Evolutionary conservation across 192 early-diverging fungal genomes (phyloP).

Genomic region (Cladochytrium replicatum): DNA sequence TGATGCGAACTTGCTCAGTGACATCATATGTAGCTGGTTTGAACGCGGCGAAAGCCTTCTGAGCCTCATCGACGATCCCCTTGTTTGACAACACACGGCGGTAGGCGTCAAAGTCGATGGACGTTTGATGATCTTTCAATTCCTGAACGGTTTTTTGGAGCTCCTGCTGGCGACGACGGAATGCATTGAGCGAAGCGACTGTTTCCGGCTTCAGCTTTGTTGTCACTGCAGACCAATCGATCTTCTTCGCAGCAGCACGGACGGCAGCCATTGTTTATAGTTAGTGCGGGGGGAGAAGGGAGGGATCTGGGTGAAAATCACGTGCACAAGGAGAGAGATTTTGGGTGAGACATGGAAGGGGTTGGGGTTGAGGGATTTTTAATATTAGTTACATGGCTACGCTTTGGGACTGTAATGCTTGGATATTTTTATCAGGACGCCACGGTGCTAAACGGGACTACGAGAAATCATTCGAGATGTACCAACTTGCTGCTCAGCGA

Average conservation of each 20-base stretch:
- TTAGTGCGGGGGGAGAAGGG: too few species aligned
- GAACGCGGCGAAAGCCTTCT: conserved; percentile 73
- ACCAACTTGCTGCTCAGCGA: too few species aligned
- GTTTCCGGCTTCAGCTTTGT: conserved; percentile 83
- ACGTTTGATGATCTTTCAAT: conserved; percentile 69
- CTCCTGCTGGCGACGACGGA: conserved; percentile 93
- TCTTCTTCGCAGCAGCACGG: conserved; percentile 57
- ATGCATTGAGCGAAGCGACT: conserved; percentile 67
- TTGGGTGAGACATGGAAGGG: too few species aligned
- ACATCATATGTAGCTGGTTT: conserved; percentile 77
- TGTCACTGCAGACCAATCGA: conserved; percentile 85
- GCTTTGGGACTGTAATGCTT: too few species aligned
- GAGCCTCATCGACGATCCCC: conserved; percentile 77
- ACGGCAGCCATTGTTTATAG: too few species aligned
- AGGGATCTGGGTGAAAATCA: too few species aligned
- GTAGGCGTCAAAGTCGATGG: conserved; percentile 85
- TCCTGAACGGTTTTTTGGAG: conserved; percentile 70
- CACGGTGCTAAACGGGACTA: too few species aligned
- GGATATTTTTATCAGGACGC: too few species aligned
- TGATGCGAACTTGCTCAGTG: conserved; percentile 65
- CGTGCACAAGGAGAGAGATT: too few species aligned
- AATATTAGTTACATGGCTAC: too few species aligned
- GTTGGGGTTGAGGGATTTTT: too few species aligned
- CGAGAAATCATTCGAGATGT: too few species aligned
- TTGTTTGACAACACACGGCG: conserved; percentile 83